Percentiles rank a stretch among this genome's conserved stretches.
These are phyloP conservation scores for Rubroboletus pulcherrimus DNA, from an alignment of 768 basidiomycete species.

Conservation along the genomic window DNA sequence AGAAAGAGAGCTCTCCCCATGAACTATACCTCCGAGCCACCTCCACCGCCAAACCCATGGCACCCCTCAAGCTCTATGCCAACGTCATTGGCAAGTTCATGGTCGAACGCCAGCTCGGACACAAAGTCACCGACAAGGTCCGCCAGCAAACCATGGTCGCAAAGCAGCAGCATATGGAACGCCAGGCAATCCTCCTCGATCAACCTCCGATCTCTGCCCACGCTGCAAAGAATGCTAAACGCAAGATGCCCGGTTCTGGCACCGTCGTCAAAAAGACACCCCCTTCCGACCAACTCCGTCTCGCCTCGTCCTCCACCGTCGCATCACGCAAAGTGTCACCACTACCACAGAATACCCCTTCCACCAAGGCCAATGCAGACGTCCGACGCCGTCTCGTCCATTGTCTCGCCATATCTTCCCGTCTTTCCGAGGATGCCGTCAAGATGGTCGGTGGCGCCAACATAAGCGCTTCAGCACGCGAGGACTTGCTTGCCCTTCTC, in stretches of 20 bases:
- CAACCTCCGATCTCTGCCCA: slow-evolving; percentile 30
- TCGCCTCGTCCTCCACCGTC: slow-evolving; percentile 28
- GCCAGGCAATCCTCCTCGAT: slow-evolving; percentile 41
- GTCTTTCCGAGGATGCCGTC: slow-evolving; percentile 37
- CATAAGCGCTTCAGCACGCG: slow-evolving; percentile 32
- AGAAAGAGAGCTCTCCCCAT: slow-evolving; percentile 54
- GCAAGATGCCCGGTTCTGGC: slow-evolving; percentile 34
- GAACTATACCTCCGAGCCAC: slow-evolving; percentile 71
- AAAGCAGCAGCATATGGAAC: slow-evolving; percentile 50
- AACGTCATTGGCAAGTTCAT: slow-evolving; percentile 70
- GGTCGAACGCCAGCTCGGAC: slow-evolving; percentile 59
- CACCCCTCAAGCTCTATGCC: slow-evolving; percentile 69
- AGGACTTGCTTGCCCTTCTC: slow-evolving; percentile 46
- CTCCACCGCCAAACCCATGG: slow-evolving; percentile 52
- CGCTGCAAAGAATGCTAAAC: slow-evolving; percentile 40
- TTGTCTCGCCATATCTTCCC: slow-evolving; percentile 48
- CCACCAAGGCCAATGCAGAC: slow-evolving; percentile 18
- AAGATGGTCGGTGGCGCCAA: slow-evolving; percentile 44
- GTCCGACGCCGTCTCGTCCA: slow-evolving; percentile 44
- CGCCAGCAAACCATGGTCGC: slow-evolving; percentile 44
- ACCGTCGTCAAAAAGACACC: slow-evolving; percentile 23
- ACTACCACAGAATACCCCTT: slow-evolving; percentile 17
- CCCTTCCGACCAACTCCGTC: slow-evolving; percentile 29
- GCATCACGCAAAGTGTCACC: slow-evolving; percentile 32
- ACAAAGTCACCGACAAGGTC: slow-evolving; percentile 40